These are phyloP conservation scores for Canariomyces notabilis DNA, from an alignment of 2,329 filamentous ascomycete species.

Conservation along the genomic window DNA sequence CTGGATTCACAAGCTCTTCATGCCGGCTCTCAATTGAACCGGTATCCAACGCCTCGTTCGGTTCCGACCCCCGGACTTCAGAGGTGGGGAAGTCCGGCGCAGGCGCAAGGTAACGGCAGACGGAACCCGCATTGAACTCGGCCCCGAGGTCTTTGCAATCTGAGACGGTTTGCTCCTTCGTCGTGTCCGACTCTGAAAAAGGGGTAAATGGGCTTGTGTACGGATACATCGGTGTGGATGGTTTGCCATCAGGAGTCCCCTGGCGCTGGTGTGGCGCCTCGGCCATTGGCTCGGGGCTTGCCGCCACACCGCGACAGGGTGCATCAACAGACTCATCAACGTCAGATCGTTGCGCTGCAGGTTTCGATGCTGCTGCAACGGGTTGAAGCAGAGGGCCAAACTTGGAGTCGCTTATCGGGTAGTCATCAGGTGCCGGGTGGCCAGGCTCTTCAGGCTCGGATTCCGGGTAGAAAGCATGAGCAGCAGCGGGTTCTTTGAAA, in stretches of 20 bases:
- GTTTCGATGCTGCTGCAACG: background rate
- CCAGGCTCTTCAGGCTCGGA: conserved; percentile 11
- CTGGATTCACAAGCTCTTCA: background rate
- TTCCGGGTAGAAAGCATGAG: conserved; percentile 11
- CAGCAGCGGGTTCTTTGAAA: conserved; percentile 10
- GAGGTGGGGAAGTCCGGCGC: conserved; percentile 19
- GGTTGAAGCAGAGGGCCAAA: background rate
- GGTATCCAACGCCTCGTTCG: conserved; percentile 3
- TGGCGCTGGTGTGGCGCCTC: conserved; percentile 1
- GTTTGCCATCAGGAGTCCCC: background rate
- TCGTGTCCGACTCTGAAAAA: background rate
- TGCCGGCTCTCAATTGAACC: no score
- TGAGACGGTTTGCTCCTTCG: background rate
- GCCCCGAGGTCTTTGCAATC: conserved; percentile 14
- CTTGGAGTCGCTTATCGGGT: background rate
- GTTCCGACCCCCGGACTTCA: conserved; percentile 14
- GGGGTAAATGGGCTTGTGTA: background rate
- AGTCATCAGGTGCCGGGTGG: background rate
- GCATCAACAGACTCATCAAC: background rate
- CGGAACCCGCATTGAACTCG: conserved; percentile 13
- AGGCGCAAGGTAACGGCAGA: background rate
- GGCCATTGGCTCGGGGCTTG: background rate
- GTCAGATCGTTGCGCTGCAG: background rate
- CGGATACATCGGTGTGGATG: background rate
- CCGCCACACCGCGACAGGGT: background rate